A percentile compares a stretch with the other conserved stretches of the same genome.
Conservation (phyloP, 2,329 filamentous ascomycete species). For the Neurospora crassa region DNA sequence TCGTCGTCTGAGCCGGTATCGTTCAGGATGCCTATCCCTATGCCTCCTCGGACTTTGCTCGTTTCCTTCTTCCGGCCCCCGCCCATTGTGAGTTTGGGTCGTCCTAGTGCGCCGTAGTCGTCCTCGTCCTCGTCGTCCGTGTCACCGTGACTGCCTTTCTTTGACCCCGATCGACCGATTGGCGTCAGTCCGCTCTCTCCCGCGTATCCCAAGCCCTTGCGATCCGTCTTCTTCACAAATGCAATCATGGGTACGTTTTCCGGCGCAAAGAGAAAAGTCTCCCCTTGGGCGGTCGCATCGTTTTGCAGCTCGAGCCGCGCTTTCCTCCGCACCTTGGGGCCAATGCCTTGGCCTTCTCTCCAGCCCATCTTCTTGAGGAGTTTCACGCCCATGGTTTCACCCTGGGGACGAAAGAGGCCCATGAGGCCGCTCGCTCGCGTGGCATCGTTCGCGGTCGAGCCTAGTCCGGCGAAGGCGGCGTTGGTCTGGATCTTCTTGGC, state of each 20-base stretch:
- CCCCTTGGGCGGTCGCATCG: slow-evolving; percentile 27
- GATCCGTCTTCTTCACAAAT: slow-evolving; percentile 56
- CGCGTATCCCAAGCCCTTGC: slow-evolving; percentile 60
- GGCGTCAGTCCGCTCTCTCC: slow-evolving; percentile 45
- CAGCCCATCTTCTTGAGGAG: slow-evolving; percentile 90
- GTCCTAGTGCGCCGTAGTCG: slow-evolving; percentile 17
- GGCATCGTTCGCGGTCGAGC: slow-evolving; percentile 50
- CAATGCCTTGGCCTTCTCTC: slow-evolving; percentile 88
- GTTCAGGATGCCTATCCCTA: slow-evolving; percentile 83
- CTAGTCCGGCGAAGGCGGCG: slow-evolving; percentile 66
- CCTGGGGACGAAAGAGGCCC: slow-evolving; percentile 61
- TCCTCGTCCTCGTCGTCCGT: slow-evolving; percentile 37
- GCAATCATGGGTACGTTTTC: slow-evolving; percentile 63
- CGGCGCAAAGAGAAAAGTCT: slow-evolving; percentile 72
- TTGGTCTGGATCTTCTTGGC: slow-evolving; percentile 64
- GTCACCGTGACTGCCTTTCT: slow-evolving; percentile 26
- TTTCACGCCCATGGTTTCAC: slow-evolving; percentile 80
- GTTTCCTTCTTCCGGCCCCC: slow-evolving; percentile 38
- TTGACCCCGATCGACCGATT: slow-evolving; percentile 16
- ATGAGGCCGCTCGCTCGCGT: slow-evolving; percentile 46
- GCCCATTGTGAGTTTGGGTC: slow-evolving; percentile 14
- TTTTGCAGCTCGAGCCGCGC: slow-evolving; percentile 54
- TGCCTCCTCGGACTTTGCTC: slow-evolving; percentile 49
- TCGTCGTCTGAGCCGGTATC: slow-evolving; percentile 93
- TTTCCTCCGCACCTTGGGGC: slow-evolving; percentile 69